phyloP scores from a whole-genome alignment of 2,329 filamentous ascomycete species.

The Exophiala lecanii-corni region DNA sequence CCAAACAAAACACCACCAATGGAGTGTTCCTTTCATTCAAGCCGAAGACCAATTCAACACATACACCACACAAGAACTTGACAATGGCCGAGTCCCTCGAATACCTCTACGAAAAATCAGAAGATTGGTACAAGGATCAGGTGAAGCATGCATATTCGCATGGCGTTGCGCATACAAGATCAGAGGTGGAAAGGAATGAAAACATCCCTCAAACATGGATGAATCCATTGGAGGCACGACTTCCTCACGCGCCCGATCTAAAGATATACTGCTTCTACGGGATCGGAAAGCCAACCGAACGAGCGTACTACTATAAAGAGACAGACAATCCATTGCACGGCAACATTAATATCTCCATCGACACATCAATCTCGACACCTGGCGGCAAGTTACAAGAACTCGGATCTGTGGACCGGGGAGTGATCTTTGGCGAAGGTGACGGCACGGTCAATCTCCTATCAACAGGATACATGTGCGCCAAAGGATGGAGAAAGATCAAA shows the following conservation, averaged over 20 bases:
- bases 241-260: conserved; percentile 80
- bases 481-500: conserved; percentile 80
- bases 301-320: conserved; percentile 82
- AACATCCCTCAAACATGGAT: conserved; percentile 80
- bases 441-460: conserved; percentile 93
- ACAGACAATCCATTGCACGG: conserved; percentile 48
- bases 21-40: conserved; percentile 85
- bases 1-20: conserved; percentile 51
- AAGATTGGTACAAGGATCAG: conserved; percentile 78
- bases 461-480: conserved; percentile 93
- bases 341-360: conserved; percentile 65
- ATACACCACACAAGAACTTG: conserved; percentile 59
- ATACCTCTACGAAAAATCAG: conserved; percentile 72
- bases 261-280: conserved; percentile 98
- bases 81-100: conserved; percentile 73
- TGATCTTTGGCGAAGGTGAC: conserved; percentile 93
- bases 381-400: conserved; percentile 41
- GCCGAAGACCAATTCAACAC: conserved; percentile 52
- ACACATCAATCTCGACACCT: conserved; percentile 55
- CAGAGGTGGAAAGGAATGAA: conserved; percentile 78
- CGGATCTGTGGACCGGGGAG: conserved; percentile 66
- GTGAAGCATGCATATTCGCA: conserved; percentile 76
- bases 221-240: conserved; percentile 86
- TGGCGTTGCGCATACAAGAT: conserved; percentile 73
- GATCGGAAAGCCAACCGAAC: conserved; percentile 87